Conservation (phyloP, 2,329 filamentous ascomycete species). For the Aureobasidium melanogenum region DNA sequence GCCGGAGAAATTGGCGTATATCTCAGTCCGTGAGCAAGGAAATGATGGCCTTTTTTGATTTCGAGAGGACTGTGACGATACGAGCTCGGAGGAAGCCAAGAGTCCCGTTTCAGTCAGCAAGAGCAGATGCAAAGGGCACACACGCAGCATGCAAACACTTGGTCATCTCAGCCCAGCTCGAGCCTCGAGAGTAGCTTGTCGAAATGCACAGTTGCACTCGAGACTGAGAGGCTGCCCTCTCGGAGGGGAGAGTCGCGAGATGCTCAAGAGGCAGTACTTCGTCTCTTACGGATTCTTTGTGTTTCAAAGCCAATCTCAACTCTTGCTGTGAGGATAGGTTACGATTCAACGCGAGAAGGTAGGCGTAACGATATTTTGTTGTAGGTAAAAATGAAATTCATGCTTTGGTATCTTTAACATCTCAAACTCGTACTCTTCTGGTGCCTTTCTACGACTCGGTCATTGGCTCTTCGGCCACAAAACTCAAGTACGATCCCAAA, state of each 20-base stretch:
- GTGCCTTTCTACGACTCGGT: conserved; percentile 2
- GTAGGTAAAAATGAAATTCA: background rate
- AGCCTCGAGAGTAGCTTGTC: no score
- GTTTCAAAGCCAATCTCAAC: background rate
- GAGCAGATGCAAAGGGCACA: background rate
- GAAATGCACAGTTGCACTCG: background rate
- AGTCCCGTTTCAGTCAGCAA: background rate
- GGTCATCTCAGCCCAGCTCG: background rate
- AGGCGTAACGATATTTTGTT: background rate
- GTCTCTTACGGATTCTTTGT: no score
- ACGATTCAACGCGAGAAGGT: background rate
- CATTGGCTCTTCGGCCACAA: conserved; percentile 81
- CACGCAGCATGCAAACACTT: background rate
- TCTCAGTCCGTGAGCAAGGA: no score
- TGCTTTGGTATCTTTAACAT: conserved; percentile 7
- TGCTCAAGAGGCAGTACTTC: background rate
- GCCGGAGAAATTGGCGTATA: no score
- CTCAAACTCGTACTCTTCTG: background rate
- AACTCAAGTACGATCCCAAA: conserved; percentile 89
- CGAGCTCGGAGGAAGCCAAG: background rate
- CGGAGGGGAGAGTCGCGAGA: background rate
- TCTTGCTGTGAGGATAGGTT: background rate
- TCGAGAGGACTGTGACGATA: background rate
- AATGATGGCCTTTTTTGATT: background rate
- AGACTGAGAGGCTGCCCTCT: background rate